Percentiles rank a stretch among this genome's conserved stretches.
Conservation (phyloP, 805 yeast species). For the Candida easanensis region DNA sequence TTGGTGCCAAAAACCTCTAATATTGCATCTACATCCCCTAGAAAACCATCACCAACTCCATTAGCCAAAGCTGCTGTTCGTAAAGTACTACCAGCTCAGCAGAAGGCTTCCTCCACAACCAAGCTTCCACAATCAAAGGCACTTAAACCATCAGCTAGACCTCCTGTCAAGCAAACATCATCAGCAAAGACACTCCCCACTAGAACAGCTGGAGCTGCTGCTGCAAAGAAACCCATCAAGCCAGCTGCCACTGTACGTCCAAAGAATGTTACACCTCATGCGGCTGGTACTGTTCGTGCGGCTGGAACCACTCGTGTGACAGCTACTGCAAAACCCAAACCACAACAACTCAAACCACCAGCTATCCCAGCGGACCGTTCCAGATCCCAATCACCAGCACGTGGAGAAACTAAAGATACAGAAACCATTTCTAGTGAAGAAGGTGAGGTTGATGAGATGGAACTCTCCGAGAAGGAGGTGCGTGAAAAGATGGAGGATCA, state of each 20-base stretch:
- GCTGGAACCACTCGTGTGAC: conserved; percentile 3
- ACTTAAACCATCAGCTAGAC: conserved; percentile 4
- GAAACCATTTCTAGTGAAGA: conserved; percentile 24
- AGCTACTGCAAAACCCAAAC: conserved; percentile 2
- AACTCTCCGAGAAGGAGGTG: conserved; percentile 27
- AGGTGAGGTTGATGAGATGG: conserved; percentile 20
- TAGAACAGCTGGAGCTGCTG: conserved; percentile 5
- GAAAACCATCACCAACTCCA: conserved; percentile 9
- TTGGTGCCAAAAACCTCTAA: not conserved
- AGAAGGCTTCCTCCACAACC: conserved; percentile 14
- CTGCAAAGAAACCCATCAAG: conserved; percentile 8
- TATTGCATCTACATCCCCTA: conserved; percentile 4
- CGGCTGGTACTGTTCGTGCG: not conserved
- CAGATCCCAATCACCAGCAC: conserved; percentile 23
- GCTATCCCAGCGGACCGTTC: conserved; percentile 6
- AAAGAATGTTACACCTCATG: conserved; percentile 1
- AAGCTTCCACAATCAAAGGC: conserved; percentile 8
- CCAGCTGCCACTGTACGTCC: conserved; percentile 4
- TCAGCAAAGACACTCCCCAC: conserved; percentile 7
- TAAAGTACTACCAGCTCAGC: conserved; percentile 6
- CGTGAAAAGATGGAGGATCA: conserved; percentile 31
- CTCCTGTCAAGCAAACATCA: conserved; percentile 6
- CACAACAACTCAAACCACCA: conserved; percentile 7
- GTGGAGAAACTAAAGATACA: conserved; percentile 21
- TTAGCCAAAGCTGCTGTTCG: conserved; percentile 2